Base-by-base conservation (phyloP, 2,329 filamentous ascomycete genomes). In the Sphaerulina musiva region DNA sequence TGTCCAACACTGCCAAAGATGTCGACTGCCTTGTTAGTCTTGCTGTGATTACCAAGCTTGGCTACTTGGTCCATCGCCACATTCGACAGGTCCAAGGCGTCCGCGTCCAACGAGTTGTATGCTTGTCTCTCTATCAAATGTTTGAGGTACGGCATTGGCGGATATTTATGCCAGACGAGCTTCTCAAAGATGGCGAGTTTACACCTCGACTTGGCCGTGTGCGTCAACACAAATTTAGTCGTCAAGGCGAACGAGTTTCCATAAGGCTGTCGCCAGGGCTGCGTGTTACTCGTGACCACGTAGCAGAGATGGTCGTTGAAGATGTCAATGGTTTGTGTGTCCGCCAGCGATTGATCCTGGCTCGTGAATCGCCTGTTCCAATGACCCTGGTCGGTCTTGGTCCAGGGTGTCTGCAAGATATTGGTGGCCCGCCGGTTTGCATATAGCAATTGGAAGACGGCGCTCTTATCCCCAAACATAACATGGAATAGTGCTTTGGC, bases 401-500 rank as follows among this genome's bases (percentile, higher is more conserved):
- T 76, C 93, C 93, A 98, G 0, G 92, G 89, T 0, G 88, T 87
- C 71, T 96, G 91, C 2, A 86, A 83, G 58, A 96, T 90, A 58
- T 85, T 73, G 69, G 85, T 81, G 11, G 87, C 89, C 64, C 84
- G 80, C 48, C 87, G 81, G 68, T 95, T 89, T 68, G 89, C 86
- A 68, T 96, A 92, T 31, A 97, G 77, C 65, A 92, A 84, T 64
- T 93, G 89, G 73, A 96, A 98, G 39, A 97, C 85, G 34, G 91
- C 89, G 68, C 89, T 95, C 73, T 92, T 95, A 71, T 98, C 93
- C 38, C 93, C 93, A 70, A 97, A 98, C 48, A 98, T 80, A 12
- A 97, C 88, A 67, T 97, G 92, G 70, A 97, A 98, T 54, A 95
- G 83, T 0, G 89, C 89, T 70, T 98, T 97, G 45, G 93, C 86